A percentile compares a stretch with the other conserved stretches of the same genome.
Evolutionary conservation across 1,284 basidiomycete species (phyloP).

Genomic region (Marasmius sp.): DNA sequence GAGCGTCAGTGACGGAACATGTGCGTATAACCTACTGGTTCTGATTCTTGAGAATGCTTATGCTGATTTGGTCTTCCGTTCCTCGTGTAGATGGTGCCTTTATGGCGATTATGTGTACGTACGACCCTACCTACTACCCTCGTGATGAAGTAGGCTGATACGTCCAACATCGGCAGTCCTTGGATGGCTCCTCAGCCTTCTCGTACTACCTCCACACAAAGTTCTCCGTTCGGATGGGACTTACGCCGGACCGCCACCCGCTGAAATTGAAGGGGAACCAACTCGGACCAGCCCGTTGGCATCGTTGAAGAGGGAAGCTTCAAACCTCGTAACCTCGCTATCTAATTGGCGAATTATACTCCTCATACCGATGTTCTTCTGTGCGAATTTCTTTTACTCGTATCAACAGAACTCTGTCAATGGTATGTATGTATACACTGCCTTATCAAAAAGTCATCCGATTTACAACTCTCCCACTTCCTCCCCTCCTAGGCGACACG

Average conservation of each 20-base stretch:
- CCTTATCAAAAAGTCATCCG: too few relatives aligned
- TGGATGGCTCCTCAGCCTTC: slow-evolving; percentile 22
- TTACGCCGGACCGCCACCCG: slow-evolving; percentile 20
- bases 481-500: slow-evolving; percentile 15
- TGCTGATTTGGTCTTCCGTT: not conserved
- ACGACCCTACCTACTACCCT: not conserved
- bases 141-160: not conserved
- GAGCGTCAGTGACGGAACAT: slow-evolving; percentile 26
- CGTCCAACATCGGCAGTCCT: slow-evolving; percentile 17
- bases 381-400: slow-evolving; percentile 29
- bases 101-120: slow-evolving; percentile 27
- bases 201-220: slow-evolving; percentile 24
- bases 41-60: not conserved
- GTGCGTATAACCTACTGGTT: slow-evolving; percentile 13
- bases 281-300: slow-evolving; percentile 7
- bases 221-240: slow-evolving; percentile 24
- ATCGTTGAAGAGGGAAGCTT: slow-evolving; percentile 19
- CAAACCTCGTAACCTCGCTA: slow-evolving; percentile 19
- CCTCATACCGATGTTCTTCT: slow-evolving; percentile 28
- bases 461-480: not conserved
- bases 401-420: slow-evolving; percentile 28
- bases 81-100: slow-evolving; percentile 24
- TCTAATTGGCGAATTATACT: slow-evolving; percentile 26
- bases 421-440: slow-evolving; percentile 16
- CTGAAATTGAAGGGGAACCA: not conserved